Evolutionary conservation across 2,329 filamentous ascomycete genomes (phyloP).

Genomic region (Cephalotrichum gorgonifer): DNA sequence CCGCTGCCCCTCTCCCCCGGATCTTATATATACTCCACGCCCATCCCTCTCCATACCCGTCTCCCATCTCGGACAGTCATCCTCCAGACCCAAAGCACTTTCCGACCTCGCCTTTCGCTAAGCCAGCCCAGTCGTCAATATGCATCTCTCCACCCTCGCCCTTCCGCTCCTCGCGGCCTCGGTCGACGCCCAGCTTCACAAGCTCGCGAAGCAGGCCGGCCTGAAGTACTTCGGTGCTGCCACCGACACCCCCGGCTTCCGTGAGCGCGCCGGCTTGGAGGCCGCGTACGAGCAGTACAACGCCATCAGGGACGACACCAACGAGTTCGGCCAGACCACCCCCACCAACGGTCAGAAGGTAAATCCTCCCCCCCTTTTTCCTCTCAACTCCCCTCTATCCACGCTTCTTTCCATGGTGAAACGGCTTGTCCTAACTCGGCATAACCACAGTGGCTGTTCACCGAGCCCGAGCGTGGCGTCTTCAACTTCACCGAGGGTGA

Average conservation of each 20-base stretch:
- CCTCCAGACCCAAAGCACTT: neutral
- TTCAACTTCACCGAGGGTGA: constrained; percentile 55
- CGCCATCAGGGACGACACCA: constrained; percentile 37
- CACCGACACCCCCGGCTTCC: constrained; percentile 36
- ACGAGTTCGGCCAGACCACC: constrained; percentile 52
- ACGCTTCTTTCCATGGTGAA: constrained; percentile 4
- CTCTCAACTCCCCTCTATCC: neutral
- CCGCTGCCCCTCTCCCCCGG: neutral
- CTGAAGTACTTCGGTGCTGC: constrained; percentile 52
- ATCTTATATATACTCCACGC: neutral
- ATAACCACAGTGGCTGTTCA: constrained; percentile 38
- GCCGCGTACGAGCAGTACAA: constrained; percentile 42
- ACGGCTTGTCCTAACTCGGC: neutral
- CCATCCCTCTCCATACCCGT: neutral
- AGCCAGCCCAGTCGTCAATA: constrained; percentile 1
- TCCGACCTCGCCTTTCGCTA: neutral
- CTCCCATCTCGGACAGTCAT: no score
- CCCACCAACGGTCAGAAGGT: constrained; percentile 48
- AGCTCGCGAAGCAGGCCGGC: constrained; percentile 39
- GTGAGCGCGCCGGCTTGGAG: constrained; percentile 32
- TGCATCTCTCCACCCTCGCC: constrained; percentile 12
- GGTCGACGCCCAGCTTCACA: constrained; percentile 28
- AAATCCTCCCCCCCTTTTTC: neutral
- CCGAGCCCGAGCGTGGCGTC: constrained; percentile 43
- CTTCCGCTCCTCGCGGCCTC: constrained; percentile 15